A percentile compares a stretch with the other conserved stretches of the same genome.
Evolutionary conservation across 352 stramenopile genomes (phyloP).

Genomic region (Phytophthora boehmeriae): DNA sequence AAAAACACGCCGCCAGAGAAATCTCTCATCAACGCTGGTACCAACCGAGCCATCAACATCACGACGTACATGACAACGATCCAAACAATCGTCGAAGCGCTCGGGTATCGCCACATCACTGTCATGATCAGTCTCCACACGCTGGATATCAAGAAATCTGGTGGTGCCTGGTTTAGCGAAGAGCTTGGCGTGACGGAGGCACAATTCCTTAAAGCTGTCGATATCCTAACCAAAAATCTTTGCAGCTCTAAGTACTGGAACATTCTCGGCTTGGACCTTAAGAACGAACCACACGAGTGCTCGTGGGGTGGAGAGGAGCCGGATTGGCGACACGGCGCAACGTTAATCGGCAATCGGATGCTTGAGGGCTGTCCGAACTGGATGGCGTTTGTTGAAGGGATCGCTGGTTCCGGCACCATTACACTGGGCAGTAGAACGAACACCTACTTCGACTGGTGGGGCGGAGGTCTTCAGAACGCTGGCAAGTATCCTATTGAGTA

Average conservation of each 20-base stretch:
- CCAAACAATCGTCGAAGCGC: conserved; percentile 55
- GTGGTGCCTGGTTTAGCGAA: conserved; percentile 63
- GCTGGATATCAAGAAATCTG: conserved; percentile 44
- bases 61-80: conserved; percentile 65
- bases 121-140: conserved; percentile 79
- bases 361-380: conserved; percentile 65
- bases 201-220: conserved; percentile 55
- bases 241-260: conserved; percentile 68
- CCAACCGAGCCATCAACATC: conserved; percentile 69
- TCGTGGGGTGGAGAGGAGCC: conserved; percentile 49
- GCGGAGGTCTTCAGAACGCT: conserved; percentile 55
- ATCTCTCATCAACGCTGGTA: conserved; percentile 60
- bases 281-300: conserved; percentile 70
- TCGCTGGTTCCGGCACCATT: conserved; percentile 44
- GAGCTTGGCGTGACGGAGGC: conserved; percentile 54
- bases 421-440: conserved; percentile 25
- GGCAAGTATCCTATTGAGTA: conserved; percentile 43
- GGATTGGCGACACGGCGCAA: conserved; percentile 59
- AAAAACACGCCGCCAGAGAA: conserved; percentile 49
- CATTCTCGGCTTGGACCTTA: conserved; percentile 66
- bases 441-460: conserved; percentile 73
- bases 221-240: conserved; percentile 61
- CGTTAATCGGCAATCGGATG: conserved; percentile 65
- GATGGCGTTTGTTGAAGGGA: conserved; percentile 72
- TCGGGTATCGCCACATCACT: conserved; percentile 61